Evolutionary conservation across 257 asterid genomes (phyloP), one percentile per base, ranked within the genome.

Genomic region (Solanum microdontum): DNA sequence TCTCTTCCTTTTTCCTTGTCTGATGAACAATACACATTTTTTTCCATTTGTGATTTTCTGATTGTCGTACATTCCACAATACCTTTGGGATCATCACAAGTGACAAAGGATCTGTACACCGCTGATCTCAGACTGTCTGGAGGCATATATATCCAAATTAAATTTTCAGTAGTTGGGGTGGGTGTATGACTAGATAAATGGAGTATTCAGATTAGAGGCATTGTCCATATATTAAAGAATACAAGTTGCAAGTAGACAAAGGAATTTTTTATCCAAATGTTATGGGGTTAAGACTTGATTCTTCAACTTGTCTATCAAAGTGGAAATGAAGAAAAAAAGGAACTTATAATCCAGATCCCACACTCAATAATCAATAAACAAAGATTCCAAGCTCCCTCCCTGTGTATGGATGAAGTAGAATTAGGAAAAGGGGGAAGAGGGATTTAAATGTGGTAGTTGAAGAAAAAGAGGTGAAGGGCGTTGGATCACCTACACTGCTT

Each of bases 31-130:
- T 91, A 87, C 89, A 64, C 33, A 24, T 2, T 55, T 55, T 55
- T 55, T 55, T 17, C 64, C n/a, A 55, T 55, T 17, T 55, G 64
- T 55, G 64, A 55, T 89, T 86, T 94, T 88, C 89, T 93, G 64
- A 64, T 88, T 66, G 94, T 91, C 87, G 87, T 93, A 11, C 93
- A 90, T 48, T 95, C 98, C 48, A 82, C 95, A 43, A 94, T 93
- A 8, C 98, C 98, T 86, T 90, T 94, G 3, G 96, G 95, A 84
- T 93, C 98, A 86, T 92, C 95, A 43, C 98, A 95, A 2, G 94
- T 90, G 89, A 94, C 89, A 26, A 95, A 95, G 37, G 98, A 93
- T 92, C 94, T 91, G 87, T 92, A 93, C 14, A 88, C 93, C 68
- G 83, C 92, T 83, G 98, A 94, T 93, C 94, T 93, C n/a, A 88